Evolutionary conservation across 2,329 filamentous ascomycete species (phyloP).

Genomic region (Cercospora janseana): DNA sequence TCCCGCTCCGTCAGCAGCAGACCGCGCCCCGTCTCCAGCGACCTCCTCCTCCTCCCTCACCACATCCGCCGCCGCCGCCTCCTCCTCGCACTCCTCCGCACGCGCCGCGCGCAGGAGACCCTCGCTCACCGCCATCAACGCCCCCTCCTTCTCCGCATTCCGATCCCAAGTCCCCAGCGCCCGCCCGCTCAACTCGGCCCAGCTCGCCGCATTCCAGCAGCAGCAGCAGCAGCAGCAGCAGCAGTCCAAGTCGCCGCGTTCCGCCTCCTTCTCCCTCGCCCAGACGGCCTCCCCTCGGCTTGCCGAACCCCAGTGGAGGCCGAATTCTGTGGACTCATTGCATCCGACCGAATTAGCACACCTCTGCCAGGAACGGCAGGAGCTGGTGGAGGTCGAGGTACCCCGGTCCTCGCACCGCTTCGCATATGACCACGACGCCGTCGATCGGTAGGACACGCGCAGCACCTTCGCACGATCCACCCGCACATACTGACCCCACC

Average conservation of each 20-base stretch:
- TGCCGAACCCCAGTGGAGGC: conserved; percentile 31
- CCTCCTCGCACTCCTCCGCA: too few relatives aligned
- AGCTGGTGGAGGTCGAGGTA: conserved; percentile 6
- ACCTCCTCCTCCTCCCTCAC: conserved; percentile 15
- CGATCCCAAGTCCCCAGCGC: conserved; percentile 38
- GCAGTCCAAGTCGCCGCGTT: conserved; percentile 47
- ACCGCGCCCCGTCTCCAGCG: too few relatives aligned
- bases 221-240: too few relatives aligned
- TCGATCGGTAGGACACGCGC: conserved; percentile 10
- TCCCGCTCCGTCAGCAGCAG: too few relatives aligned
- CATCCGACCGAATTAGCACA: conserved; percentile 21
- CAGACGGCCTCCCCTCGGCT: conserved; percentile 44
- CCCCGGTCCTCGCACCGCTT: conserved; percentile 2
- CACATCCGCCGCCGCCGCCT: too few relatives aligned
- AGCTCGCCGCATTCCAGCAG: conserved; percentile 47
- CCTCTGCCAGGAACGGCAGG: not conserved
- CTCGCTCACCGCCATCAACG: conserved; percentile 23
- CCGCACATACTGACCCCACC: conserved; percentile 20
- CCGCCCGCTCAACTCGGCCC: conserved; percentile 4
- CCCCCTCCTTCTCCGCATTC: conserved; percentile 47
- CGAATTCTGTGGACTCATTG: conserved; percentile 37
- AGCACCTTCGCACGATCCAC: conserved; percentile 26
- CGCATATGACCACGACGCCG: conserved; percentile 5
- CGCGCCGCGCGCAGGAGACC: conserved; percentile 12
- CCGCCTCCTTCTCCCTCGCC: conserved; percentile 44